phyloP scores from a whole-genome alignment of 2,329 filamentous ascomycete species.

The Talaromyces sp. region DNA sequence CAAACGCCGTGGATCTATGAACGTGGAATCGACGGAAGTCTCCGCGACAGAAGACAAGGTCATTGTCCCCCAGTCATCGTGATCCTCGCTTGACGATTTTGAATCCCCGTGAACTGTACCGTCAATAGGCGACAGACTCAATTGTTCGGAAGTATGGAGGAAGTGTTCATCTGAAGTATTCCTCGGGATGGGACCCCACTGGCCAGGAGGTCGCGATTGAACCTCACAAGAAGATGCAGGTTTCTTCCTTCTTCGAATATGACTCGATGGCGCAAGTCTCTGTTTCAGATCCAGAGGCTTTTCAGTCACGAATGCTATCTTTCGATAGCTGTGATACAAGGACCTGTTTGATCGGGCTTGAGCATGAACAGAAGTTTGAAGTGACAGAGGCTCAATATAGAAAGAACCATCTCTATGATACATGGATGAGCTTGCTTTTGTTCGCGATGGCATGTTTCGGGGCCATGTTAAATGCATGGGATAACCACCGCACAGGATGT shows the following conservation, averaged over 20 bases:
- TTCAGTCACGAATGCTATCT: background rate
- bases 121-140: background rate
- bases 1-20: slow-evolving; percentile 2
- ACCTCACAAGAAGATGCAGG: background rate
- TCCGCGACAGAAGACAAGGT: background rate
- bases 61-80: background rate
- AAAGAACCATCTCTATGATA: background rate
- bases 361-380: background rate
- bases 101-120: background rate
- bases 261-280: background rate
- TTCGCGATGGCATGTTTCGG: background rate
- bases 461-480: slow-evolving; percentile 14
- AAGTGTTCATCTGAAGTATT: background rate
- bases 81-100: background rate
- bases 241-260: background rate
- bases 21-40: background rate
- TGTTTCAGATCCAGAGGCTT: background rate
- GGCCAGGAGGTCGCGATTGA: background rate
- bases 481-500: slow-evolving; percentile 13
- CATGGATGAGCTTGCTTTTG: background rate
- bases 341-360: background rate
- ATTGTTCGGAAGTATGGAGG: background rate
- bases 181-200: background rate
- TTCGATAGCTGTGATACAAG: background rate
- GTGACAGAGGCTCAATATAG: slow-evolving; percentile 12